These are phyloP conservation scores for Phylloporus sp. DNA, from an alignment of 768 basidiomycete genomes.

Conservation along the genomic window DNA sequence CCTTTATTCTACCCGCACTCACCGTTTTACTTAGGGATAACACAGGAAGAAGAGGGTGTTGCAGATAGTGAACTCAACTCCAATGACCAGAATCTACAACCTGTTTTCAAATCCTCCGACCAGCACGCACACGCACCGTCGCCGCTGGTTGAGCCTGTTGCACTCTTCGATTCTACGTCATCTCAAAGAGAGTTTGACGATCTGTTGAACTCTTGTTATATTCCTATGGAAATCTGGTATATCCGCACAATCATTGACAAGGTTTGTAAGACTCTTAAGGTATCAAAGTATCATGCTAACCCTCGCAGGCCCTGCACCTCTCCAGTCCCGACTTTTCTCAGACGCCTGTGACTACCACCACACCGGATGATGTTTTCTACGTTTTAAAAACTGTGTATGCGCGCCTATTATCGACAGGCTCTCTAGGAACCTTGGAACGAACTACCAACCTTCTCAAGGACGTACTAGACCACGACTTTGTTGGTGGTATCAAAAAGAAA, in stretches of 20 bases:
- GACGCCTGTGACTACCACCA: conserved; percentile 62
- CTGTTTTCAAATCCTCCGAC: neutral
- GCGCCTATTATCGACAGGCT: conserved; percentile 76
- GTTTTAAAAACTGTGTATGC: conserved; percentile 82
- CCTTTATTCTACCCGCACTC: neutral
- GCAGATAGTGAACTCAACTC: conserved; percentile 2
- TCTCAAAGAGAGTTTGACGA: conserved; percentile 62
- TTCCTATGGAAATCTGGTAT: conserved; percentile 92
- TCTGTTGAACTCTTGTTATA: conserved; percentile 71
- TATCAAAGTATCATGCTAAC: neutral
- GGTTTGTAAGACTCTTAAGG: conserved; percentile 36
- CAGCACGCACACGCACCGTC: neutral
- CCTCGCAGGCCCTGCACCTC: conserved; percentile 75
- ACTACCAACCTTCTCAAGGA: conserved; percentile 64
- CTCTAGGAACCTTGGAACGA: conserved; percentile 50
- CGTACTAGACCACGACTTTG: conserved; percentile 80
- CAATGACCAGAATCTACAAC: conserved; percentile 4
- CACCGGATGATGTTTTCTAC: conserved; percentile 94
- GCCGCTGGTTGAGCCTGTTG: conserved; percentile 8
- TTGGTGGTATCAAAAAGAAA: conserved; percentile 74
- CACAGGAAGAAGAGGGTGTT: conserved; percentile 16
- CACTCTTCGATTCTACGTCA: conserved; percentile 43
- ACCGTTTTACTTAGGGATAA: neutral
- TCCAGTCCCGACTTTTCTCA: conserved; percentile 70
- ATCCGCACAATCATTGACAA: conserved; percentile 82